These are phyloP conservation scores for Marchantia paleacea DNA, from an alignment of 225 moss, liverwort and hornwort genomes.

Conservation along the genomic window DNA sequence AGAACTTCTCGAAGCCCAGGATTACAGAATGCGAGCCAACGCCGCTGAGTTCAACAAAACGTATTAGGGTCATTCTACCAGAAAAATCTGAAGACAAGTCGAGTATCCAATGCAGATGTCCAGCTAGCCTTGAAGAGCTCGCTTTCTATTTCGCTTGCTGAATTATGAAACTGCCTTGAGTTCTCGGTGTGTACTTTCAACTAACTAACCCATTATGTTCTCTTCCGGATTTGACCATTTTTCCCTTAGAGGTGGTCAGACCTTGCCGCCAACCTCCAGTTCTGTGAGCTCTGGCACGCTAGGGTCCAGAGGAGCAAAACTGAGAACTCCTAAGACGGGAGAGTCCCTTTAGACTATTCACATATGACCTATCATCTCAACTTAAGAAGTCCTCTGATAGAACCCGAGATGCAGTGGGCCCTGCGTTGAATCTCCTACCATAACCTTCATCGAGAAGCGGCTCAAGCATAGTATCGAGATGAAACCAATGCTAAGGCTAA, in stretches of 20 bases:
- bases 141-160: background rate
- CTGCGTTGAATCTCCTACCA: background rate
- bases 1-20: constrained; percentile 83
- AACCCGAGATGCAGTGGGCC: background rate
- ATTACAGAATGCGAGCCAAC: constrained; percentile 86
- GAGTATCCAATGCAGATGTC: background rate
- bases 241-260: background rate
- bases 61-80: background rate
- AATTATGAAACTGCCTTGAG: background rate
- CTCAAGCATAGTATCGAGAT: background rate
- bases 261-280: too few relatives aligned
- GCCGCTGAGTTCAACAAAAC: constrained; percentile 43
- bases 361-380: background rate
- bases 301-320: background rate
- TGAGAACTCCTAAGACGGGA: background rate
- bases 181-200: background rate
- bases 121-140: too few relatives aligned
- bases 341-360: background rate
- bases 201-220: background rate
- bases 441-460: background rate
- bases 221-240: background rate
- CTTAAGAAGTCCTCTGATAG: background rate
- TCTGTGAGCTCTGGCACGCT: background rate
- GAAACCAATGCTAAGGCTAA: background rate
- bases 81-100: background rate